These are phyloP conservation scores for Calocybe indica DNA, from an alignment of 768 basidiomycete genomes.

Conservation along the genomic window DNA sequence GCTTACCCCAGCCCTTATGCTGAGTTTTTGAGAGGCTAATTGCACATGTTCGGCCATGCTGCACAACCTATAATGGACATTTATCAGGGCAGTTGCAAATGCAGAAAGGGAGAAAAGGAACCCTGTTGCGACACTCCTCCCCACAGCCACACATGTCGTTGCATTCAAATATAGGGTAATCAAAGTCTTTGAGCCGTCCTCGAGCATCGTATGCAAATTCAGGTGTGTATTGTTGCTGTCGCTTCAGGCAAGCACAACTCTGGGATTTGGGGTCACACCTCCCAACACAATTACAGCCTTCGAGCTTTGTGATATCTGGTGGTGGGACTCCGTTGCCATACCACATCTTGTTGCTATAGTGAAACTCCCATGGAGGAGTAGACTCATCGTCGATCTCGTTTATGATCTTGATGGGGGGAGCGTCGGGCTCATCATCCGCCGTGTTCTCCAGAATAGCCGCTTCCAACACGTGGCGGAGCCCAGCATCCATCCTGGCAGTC, in stretches of 20 bases:
- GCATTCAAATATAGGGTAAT: conserved; percentile 79
- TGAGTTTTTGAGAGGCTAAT: conserved; percentile 66
- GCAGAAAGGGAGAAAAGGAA: conserved; percentile 25
- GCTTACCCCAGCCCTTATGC: conserved; percentile 82
- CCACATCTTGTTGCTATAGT: conserved; percentile 82
- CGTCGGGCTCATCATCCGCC: conserved; percentile 57
- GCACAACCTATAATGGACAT: conserved; percentile 57
- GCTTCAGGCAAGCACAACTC: conserved; percentile 62
- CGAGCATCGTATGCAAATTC: conserved; percentile 64
- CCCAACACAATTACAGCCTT: conserved; percentile 73
- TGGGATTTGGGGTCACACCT: conserved; percentile 69
- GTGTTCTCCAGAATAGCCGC: conserved; percentile 63
- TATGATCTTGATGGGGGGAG: conserved; percentile 61
- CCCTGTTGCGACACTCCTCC: conserved; percentile 77
- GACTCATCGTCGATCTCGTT: conserved; percentile 65
- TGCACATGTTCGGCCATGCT: conserved; percentile 62
- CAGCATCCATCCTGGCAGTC: conserved; percentile 30
- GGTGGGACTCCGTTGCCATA: conserved; percentile 62
- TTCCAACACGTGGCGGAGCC: conserved; percentile 53
- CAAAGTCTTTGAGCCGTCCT: conserved; percentile 43
- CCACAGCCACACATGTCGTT: conserved; percentile 78
- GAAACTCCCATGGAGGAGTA: conserved; percentile 81
- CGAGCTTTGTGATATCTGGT: conserved; percentile 50
- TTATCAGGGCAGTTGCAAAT: neutral
- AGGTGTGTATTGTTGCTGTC: conserved; percentile 41